Evolutionary conservation across 768 basidiomycete genomes (phyloP), one percentile per base, ranked within the genome.

Genomic region (Daedaleopsis nitida): DNA sequence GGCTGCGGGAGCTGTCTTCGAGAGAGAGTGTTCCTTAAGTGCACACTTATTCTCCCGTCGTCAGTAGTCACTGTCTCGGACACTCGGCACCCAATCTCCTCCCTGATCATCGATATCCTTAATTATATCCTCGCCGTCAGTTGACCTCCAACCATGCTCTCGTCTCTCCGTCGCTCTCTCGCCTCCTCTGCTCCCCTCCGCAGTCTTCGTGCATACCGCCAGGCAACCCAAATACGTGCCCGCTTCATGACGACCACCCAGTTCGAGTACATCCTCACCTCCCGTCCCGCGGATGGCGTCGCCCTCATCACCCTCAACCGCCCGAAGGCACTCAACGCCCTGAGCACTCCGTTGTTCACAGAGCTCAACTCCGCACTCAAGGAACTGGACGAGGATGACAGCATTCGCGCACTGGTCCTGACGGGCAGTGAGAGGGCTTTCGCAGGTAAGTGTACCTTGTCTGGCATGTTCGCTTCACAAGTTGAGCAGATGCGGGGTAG

Each of bases 351-450:
- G 7, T 81, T 98, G 59, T 90, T 98, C 73, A 75, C 75, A 14
- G 92, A 95, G 72, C 81, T 98, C 48, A 93, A 95, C 69, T 77
- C 82, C 27, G 94, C 94, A 6, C 73, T 97, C 49, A 80, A 76
- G 42, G 82, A 84, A 35, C 85, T 87, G 2, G 92, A 95, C 60
- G 75, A 72, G 16, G 94, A 98, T 70, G 80, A 83, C 35, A 74
- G 77, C 7, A 77, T 96, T 38, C 86, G 92, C 48, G 93, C 94
- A 6, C 84, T 98, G 69, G 94, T 99, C 14, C 73, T 99, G 56
- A 98, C 96, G 0, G 96, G 96, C 2, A 92, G 90, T 27, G 92
- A 92, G 63, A 89, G 82, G 74, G 96, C 94, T 3, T 99, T 99
- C 72, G 96, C 96, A 60, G 94, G 94, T 89, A 68, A 61, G 88